These are phyloP conservation scores for Monosporascus cannonballus DNA, from an alignment of 2,329 filamentous ascomycete genomes.

Conservation along the genomic window DNA sequence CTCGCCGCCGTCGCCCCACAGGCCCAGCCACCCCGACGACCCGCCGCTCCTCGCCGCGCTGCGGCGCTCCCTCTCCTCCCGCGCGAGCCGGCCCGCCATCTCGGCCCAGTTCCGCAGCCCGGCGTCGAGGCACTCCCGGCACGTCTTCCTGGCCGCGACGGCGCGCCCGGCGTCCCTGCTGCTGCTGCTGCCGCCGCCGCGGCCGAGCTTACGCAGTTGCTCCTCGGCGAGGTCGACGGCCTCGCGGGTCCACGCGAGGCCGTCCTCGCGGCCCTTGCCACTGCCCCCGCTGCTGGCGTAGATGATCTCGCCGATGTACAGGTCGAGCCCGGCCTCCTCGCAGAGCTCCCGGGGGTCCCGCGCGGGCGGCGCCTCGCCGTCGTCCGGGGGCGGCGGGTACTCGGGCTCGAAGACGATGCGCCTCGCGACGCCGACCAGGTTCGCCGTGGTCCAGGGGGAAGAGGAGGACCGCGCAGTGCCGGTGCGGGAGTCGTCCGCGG, in stretches of 20 bases:
- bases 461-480: constrained; percentile 4
- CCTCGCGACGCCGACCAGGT: constrained; percentile 21
- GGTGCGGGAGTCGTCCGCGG: background rate
- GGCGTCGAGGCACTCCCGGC: constrained; percentile 69
- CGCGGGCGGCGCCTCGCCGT: constrained; percentile 62
- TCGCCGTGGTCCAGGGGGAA: constrained; percentile 16
- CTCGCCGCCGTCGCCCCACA: constrained; percentile 30
- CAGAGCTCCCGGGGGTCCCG: constrained; percentile 64
- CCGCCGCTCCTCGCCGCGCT: constrained; percentile 13
- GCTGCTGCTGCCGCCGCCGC: constrained; percentile 8
- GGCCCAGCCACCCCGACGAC: constrained; percentile 31
- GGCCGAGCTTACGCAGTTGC: constrained; percentile 45
- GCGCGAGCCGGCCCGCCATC: constrained; percentile 66
- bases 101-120: constrained; percentile 76
- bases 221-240: constrained; percentile 76
- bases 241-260: constrained; percentile 83
- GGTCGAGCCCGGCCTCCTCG: constrained; percentile 78
- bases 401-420: constrained; percentile 41
- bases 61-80: constrained; percentile 37
- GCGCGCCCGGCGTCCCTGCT: constrained; percentile 27
- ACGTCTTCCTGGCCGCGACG: constrained; percentile 50
- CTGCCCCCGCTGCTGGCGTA: constrained; percentile 50
- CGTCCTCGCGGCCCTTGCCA: constrained; percentile 50
- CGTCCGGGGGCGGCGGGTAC: constrained; percentile 65
- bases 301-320: constrained; percentile 91